These are phyloP conservation scores for Pisolithus orientalis DNA, from an alignment of 768 basidiomycete genomes.

Conservation along the genomic window DNA sequence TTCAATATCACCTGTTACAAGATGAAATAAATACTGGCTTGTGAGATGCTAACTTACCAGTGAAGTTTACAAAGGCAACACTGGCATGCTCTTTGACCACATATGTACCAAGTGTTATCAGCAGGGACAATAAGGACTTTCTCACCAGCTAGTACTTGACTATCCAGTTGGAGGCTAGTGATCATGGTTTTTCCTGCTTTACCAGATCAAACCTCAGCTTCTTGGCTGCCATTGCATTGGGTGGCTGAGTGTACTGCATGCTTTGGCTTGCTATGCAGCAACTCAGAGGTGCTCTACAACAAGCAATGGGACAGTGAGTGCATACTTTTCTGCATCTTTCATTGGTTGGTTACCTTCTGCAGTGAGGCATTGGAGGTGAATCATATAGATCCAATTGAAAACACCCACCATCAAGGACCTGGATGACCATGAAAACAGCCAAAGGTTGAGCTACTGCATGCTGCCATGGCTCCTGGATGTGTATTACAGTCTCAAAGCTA, in stretches of 20 bases:
- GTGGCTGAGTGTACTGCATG: not conserved
- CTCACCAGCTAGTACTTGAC: no score
- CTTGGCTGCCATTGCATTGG: not conserved
- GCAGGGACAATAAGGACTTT: no score
- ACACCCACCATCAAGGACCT: not conserved
- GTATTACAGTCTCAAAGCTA: conserved; percentile 9
- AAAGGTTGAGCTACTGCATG: not conserved
- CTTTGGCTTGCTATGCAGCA: not conserved
- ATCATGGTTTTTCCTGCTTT: no score
- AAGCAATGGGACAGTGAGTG: not conserved
- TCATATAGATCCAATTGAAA: not conserved
- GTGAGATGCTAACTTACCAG: no score
- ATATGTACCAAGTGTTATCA: no score
- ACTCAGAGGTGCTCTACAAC: not conserved
- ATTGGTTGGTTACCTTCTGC: not conserved
- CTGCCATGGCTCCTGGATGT: not conserved
- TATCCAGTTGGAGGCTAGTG: no score
- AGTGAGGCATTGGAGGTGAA: not conserved
- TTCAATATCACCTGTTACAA: no score
- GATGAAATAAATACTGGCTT: no score
- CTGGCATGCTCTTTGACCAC: no score
- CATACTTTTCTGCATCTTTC: not conserved
- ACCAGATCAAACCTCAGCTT: no score
- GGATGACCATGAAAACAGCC: not conserved
- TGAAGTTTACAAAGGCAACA: no score